These are phyloP conservation scores for Pinus tabuliformis DNA, from an alignment of 75 land plant species.

Conservation along the genomic window DNA sequence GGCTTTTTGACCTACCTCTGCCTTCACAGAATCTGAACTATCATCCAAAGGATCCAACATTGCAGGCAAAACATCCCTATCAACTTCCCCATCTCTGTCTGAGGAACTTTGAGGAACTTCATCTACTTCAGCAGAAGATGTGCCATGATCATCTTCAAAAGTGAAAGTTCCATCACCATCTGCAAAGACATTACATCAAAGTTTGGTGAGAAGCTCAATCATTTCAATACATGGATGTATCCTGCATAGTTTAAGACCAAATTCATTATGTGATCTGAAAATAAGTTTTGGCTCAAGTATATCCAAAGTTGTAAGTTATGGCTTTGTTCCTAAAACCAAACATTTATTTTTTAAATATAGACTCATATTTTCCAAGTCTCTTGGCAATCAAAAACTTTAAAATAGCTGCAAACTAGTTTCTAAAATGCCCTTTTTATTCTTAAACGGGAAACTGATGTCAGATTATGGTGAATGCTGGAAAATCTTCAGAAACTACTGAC, in stretches of 20 bases:
- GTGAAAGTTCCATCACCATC: conserved; percentile 3
- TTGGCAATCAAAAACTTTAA: background rate
- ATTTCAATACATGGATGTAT: background rate
- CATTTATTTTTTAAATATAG: background rate
- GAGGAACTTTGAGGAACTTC: no score
- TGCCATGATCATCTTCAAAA: no score
- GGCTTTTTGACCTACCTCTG: no score
- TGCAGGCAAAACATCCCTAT: no score
- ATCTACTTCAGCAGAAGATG: no score
- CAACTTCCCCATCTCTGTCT: no score
- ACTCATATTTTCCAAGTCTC: background rate
- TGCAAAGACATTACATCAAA: background rate
- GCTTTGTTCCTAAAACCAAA: background rate
- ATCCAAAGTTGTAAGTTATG: background rate
- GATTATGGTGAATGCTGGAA: background rate
- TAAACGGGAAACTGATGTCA: background rate
- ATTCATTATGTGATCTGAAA: background rate
- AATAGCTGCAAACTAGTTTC: background rate
- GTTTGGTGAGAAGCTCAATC: background rate
- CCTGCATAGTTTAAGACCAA: background rate
- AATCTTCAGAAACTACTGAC: background rate
- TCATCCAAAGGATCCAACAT: no score
- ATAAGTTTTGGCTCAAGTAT: background rate
- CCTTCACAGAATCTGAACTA: no score
- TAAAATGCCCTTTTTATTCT: background rate